These are phyloP conservation scores for Herpetomonas tarakana DNA, from an alignment of 208 protist genomes.

Conservation along the genomic window DNA sequence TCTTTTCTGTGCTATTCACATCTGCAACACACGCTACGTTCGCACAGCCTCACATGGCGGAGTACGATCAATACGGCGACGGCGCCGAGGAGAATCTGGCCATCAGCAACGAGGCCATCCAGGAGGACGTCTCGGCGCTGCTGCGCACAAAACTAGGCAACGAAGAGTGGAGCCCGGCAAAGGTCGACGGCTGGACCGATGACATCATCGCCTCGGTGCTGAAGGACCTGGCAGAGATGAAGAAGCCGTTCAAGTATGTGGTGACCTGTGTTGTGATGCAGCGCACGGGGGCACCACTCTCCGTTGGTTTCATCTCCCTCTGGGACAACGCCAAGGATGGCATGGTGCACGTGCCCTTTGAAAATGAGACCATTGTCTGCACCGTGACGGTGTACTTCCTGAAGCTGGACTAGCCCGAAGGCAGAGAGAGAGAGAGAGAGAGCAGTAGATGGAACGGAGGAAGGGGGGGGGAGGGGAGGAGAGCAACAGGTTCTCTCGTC, in stretches of 20 bases:
- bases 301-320: conserved; percentile 83
- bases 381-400: conserved; percentile 88
- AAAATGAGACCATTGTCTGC: conserved; percentile 83
- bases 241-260: conserved; percentile 94
- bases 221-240: conserved; percentile 82
- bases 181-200: conserved; percentile 84
- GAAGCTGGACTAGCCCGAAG: conserved; percentile 66
- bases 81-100: conserved; percentile 76
- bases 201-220: conserved; percentile 72
- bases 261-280: conserved; percentile 91
- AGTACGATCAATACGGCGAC: conserved; percentile 47
- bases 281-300: conserved; percentile 86
- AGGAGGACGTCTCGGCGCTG: conserved; percentile 67
- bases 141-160: conserved; percentile 61
- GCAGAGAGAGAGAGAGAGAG: conserved; percentile 10
- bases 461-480: too few relatives aligned
- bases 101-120: conserved; percentile 80
- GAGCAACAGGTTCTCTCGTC: too few relatives aligned
- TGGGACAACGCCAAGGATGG: conserved; percentile 94
- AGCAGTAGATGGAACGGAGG: background rate
- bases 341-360: conserved; percentile 83
- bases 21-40: too few relatives aligned
- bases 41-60: conserved; percentile 43
- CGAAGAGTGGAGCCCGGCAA: conserved; percentile 76
- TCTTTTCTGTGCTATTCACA: too few relatives aligned